Evolutionary conservation across 2,329 filamentous ascomycete genomes (phyloP).

Genomic region (Xylariaceae sp.): DNA sequence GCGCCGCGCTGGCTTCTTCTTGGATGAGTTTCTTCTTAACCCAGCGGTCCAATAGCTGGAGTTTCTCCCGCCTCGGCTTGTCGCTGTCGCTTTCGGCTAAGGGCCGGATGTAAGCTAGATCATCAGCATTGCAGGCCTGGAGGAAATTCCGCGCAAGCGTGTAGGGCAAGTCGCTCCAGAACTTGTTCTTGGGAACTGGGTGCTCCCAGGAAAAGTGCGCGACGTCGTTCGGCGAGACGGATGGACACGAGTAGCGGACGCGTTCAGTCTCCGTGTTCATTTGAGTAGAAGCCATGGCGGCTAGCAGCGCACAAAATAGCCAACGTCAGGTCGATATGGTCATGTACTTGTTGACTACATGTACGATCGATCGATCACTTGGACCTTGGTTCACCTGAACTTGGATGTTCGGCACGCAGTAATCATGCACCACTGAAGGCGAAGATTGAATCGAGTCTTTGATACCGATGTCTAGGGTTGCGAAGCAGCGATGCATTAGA

Average conservation of each 20-base stretch:
- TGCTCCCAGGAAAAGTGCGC: conserved; percentile 14
- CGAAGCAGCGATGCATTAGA: no score
- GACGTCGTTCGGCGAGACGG: conserved; percentile 4
- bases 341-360: no score
- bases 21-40: conserved; percentile 6
- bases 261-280: no score
- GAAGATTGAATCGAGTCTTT: no score
- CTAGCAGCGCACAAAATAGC: no score
- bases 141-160: conserved; percentile 12
- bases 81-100: conserved; percentile 8
- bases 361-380: no score
- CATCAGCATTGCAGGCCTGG: conserved; percentile 3
- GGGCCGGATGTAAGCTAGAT: conserved; percentile 5
- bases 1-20: conserved; percentile 1
- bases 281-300: no score
- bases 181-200: conserved; percentile 12
- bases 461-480: no score
- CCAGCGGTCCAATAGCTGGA: conserved; percentile 7
- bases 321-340: no score
- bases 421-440: no score
- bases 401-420: no score
- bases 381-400: no score
- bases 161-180: conserved; percentile 13
- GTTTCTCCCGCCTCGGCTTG: conserved; percentile 1
- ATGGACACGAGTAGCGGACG: conserved; percentile 1